Evolutionary conservation across 306 rosid genomes (phyloP), one percentile per base, ranked within the genome.

Genomic region (Trifolium dubium): DNA sequence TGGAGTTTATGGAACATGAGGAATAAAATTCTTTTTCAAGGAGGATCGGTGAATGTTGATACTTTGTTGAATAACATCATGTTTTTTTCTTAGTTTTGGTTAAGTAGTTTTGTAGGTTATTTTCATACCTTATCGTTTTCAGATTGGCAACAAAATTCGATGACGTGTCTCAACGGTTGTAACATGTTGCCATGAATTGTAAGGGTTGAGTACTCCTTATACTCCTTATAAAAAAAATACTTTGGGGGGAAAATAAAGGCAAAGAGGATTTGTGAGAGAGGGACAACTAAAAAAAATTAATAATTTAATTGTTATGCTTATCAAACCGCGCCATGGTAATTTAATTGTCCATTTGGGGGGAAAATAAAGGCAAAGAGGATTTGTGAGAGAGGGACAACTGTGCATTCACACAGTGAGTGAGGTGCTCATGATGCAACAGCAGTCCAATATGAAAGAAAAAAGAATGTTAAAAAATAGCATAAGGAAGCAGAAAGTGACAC

Each of bases 401-500:
- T 68, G 81, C n/a, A 67, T 39, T 17, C 30, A 37, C n/a, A 67
- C 54, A 53, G 74, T 76, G 80, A 72, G 75, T 80, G 76, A 51
- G 59, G 9, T 77, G 75, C 77, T 77, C 64, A 77, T 73, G 79
- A 58, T 79, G 79, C 75, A 39, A 60, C 80, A 80, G 80, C 62
- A 66, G 55, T 72, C 71, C 78, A 75, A 64, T 58, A 62, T 43
- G 74, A 80, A 31, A 15, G 47, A 69, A 54, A 64, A 80, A 62
- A 71, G 3, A 77, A 70, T 59, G 64, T n/a, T 19, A 32, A 39
- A 51, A 31, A 76, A 41, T 30, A 73, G 30, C 8, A 28, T 35
- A 2, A 13, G 3, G 8, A 6, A 15, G 14, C 28, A 55, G 68
- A 76, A 76, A 58, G 68, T n/a, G 61, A 55, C 74, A 58, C 39